Percentiles rank a stretch among this genome's conserved stretches.
These are phyloP conservation scores for Kuraishia capsulata DNA, from an alignment of 805 yeast species.

Conservation along the genomic window DNA sequence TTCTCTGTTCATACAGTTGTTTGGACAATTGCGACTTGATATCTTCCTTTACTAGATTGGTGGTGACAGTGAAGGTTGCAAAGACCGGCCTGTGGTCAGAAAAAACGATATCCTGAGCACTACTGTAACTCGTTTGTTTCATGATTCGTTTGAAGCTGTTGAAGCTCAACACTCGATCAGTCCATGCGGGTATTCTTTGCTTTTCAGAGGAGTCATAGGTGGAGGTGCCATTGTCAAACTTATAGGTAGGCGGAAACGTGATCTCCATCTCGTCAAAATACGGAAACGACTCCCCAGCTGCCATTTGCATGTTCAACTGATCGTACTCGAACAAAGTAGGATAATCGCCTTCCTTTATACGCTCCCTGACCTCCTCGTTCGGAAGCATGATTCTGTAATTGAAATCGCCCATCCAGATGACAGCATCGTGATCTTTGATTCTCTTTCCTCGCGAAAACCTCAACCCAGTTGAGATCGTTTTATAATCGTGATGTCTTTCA, in stretches of 20 bases:
- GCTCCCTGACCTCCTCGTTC: conserved; percentile 63
- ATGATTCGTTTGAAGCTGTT: conserved; percentile 41
- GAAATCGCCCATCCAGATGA: conserved; percentile 92
- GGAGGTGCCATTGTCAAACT: conserved; percentile 78
- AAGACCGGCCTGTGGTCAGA: conserved; percentile 83
- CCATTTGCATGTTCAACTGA: conserved; percentile 72
- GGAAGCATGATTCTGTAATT: conserved; percentile 71
- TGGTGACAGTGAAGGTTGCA: conserved; percentile 52
- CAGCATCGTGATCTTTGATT: conserved; percentile 77
- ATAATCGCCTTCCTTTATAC: conserved; percentile 36
- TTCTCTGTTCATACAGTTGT: conserved; percentile 45
- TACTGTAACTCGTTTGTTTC: conserved; percentile 44
- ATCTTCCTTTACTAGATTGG: conserved; percentile 56
- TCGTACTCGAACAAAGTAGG: conserved; percentile 56
- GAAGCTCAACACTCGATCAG: conserved; percentile 66
- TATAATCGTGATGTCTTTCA: conserved; percentile 82
- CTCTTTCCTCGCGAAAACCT: conserved; percentile 68
- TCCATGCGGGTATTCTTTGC: conserved; percentile 93
- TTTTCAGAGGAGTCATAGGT: conserved; percentile 85
- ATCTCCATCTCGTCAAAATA: conserved; percentile 72
- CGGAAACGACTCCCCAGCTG: conserved; percentile 60
- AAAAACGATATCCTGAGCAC: conserved; percentile 43
- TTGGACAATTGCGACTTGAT: conserved; percentile 39
- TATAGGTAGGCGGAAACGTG: conserved; percentile 83
- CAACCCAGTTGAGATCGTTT: conserved; percentile 65